A percentile compares a stretch with the other conserved stretches of the same genome.
These are phyloP conservation scores for Mycena galericulata DNA, from an alignment of 768 basidiomycete genomes.

Conservation along the genomic window DNA sequence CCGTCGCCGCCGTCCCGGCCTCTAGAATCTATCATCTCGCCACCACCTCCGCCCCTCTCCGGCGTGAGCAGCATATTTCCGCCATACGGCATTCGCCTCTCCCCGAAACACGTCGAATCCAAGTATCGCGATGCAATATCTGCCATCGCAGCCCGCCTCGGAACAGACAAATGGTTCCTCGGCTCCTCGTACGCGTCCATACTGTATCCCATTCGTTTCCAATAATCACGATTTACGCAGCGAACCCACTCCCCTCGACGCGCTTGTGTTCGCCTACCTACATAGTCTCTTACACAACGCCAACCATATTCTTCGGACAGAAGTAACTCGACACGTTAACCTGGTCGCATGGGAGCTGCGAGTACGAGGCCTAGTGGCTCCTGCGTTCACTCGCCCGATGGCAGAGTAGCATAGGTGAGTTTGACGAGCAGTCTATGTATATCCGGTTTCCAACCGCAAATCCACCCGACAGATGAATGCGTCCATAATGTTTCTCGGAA, in stretches of 20 bases:
- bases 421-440: no score
- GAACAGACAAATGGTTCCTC: constrained; percentile 85
- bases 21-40: constrained; percentile 65
- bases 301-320: constrained; percentile 61
- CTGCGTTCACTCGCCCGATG: constrained; percentile 54
- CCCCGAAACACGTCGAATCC: constrained; percentile 60
- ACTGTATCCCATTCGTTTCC: background rate
- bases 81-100: constrained; percentile 67
- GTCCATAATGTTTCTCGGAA: no score
- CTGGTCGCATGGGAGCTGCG: constrained; percentile 85
- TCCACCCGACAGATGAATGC: no score
- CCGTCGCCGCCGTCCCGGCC: constrained; percentile 42
- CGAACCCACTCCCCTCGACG: constrained; percentile 83
- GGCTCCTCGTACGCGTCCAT: constrained; percentile 71
- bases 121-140: constrained; percentile 79
- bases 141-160: constrained; percentile 80
- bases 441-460: no score
- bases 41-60: constrained; percentile 77
- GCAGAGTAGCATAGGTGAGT: no score
- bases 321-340: constrained; percentile 78
- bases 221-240: constrained; percentile 50
- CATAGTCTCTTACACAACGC: constrained; percentile 68
- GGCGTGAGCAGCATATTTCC: constrained; percentile 77
- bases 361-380: constrained; percentile 69
- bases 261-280: constrained; percentile 85